Base-by-base conservation (phyloP, 1,284 basidiomycete species). In the Entoloma clypeatum region DNA sequence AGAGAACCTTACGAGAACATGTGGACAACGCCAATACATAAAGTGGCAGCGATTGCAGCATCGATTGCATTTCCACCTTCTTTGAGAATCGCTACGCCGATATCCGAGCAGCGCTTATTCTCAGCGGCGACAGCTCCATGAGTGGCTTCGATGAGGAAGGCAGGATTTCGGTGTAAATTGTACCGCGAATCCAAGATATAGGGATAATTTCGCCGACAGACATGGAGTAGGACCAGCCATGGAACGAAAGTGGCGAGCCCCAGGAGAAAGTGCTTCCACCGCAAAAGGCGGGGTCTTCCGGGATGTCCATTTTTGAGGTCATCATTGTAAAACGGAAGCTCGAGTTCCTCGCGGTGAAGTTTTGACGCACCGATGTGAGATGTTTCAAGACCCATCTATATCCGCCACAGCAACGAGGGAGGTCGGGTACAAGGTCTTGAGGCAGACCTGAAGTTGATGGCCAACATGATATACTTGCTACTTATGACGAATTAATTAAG, bases 1-100 rank as follows among this genome's bases (percentile, higher is more conserved):
- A 10, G 24, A 25, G 14, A 5, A 72, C 80, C n/a, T 58, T 53
- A 88, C 72, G 86, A 87, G 62, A 94, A 96, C 75, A 89, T 87
- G 60, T 92, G 92, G 40, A 91, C 76, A 1, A 92, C 85, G 3
- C 92, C 92, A 26, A 80, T 76, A 58, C 93, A 96, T 22, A 96
- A 70, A 1, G 86, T 79, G 1, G 86, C 73, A 26, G 83, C 81
- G 39, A 97, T 78, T 0, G 83, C 85, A 1, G 93, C 86, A 54
- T 98, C 95, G 7, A 95, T 80, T 0, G 94, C 94, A 49, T 89
- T 93, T 11, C 94, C 95, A 22, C 91, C 92, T 5, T 81, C 77
- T 60, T 82, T 83, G 48, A 94, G 56, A 6, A 83, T 71, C 7
- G 79, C 63, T 1, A 95, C 77, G 1, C 92, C 93, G 41, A 94